Evolutionary conservation across 2,329 filamentous ascomycete species (phyloP), one percentile per base, ranked within the genome.

Genomic region (Macrophomina phaseolina): DNA sequence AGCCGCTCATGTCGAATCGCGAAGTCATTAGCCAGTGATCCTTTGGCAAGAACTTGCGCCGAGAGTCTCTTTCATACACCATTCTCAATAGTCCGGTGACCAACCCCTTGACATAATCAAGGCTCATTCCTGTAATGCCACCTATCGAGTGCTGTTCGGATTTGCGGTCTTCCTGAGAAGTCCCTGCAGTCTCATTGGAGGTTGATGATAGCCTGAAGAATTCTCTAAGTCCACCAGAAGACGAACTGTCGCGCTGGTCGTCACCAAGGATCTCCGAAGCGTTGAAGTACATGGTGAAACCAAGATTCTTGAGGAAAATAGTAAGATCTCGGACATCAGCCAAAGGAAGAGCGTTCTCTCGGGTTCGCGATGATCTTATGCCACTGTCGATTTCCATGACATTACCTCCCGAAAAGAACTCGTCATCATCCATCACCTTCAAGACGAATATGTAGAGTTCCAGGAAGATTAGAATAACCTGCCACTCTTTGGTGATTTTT

Each of bases 21-120:
- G 89, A 90, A 0, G 91, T 95, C 94, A 98, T 98, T 42, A 98
- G 83, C 95, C 95, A 99, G 76, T 97, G 94, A 58, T 89, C 87
- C n/a, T 85, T 80, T 1, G 93, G 91, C 28, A 98, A 80, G 75
- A 98, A 98, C 36, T 87, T 89, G 28, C 94, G 88, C 68, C 95
- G 86, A 7, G 95, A 99, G 77, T 98, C 94, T 76, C 94, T 86
- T 78, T 97, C 94, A 75, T 98, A 97, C 8, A 97, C 82, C 85
- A 96, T 94, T 66, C 91, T 90, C 74, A 97, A 84, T 0, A 96
- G 85, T 3, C 89, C 89, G 2, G 93, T 96, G 6, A 93, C 88
- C 2, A 94, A 84, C n/a, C 86, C 88, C 73, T 92, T 91, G 67
- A 97, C 87, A 69, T 92, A 92, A 45, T 90, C 86, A 38, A 95